A percentile compares a stretch with the other conserved stretches of the same genome.
These are phyloP conservation scores for Penicillium mononematosum DNA, from an alignment of 495 filamentous ascomycete species.

Conservation along the genomic window DNA sequence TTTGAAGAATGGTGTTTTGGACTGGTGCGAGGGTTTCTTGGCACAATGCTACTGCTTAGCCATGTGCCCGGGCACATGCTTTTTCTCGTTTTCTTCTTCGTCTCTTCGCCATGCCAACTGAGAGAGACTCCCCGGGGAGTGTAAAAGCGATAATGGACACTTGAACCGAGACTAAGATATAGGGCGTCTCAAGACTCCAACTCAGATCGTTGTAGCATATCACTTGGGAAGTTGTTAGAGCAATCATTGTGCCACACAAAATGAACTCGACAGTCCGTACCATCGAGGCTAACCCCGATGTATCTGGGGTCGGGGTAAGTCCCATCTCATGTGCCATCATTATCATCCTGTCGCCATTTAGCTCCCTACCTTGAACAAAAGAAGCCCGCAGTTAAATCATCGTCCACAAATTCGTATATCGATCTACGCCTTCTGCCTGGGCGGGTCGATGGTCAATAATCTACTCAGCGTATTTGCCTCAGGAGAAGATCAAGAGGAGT, in stretches of 20 bases:
- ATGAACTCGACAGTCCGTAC: slow-evolving; percentile 19
- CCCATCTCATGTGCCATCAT: neutral
- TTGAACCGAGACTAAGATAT: slow-evolving; percentile 1
- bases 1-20: neutral
- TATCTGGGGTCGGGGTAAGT: slow-evolving; percentile 19
- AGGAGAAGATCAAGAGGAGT: slow-evolving; percentile 21
- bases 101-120: neutral
- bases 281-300: slow-evolving; percentile 19
- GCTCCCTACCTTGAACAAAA: neutral
- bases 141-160: neutral
- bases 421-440: slow-evolving; percentile 21
- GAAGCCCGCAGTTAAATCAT: neutral
- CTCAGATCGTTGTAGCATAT: neutral
- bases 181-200: neutral
- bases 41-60: slow-evolving; percentile 7
- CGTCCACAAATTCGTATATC: slow-evolving; percentile 17
- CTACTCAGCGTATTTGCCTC: slow-evolving; percentile 16
- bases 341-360: neutral
- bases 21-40: neutral
- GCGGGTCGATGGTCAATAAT: slow-evolving; percentile 20
- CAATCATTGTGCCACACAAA: neutral
- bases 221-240: neutral
- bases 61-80: neutral
- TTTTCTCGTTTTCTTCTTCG: neutral
- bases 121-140: neutral